A percentile compares a stretch with the other conserved stretches of the same genome.
These are phyloP conservation scores for Pyrenopolyporus hunteri DNA, from an alignment of 495 filamentous ascomycete genomes.

Conservation along the genomic window DNA sequence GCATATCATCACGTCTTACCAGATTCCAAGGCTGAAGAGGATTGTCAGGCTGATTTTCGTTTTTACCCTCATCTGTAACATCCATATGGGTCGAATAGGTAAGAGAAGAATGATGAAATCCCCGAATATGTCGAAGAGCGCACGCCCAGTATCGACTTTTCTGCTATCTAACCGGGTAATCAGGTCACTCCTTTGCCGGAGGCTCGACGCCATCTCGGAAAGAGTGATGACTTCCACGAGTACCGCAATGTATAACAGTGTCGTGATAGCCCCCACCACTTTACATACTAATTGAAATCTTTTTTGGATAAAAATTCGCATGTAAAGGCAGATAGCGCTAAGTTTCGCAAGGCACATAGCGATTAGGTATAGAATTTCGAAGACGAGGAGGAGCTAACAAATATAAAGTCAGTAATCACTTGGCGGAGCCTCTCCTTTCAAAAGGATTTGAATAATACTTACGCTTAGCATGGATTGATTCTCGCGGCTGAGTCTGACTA, in stretches of 20 bases:
- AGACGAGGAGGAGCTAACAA: constrained; percentile 20
- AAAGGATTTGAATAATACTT: not conserved
- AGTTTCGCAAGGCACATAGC: constrained; percentile 44
- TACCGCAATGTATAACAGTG: constrained; percentile 11
- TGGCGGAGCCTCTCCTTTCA: not conserved
- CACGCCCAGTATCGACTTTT: constrained; percentile 33
- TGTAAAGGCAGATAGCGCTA: constrained; percentile 48
- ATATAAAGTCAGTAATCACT: not conserved
- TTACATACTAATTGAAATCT: constrained; percentile 12
- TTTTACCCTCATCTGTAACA: constrained; percentile 40
- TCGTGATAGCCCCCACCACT: constrained; percentile 36
- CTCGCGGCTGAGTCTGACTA: too few relatives aligned
- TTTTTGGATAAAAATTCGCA: constrained; percentile 43
- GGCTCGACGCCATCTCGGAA: constrained; percentile 37
- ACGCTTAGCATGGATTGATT: too few relatives aligned
- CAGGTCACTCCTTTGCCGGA: constrained; percentile 32
- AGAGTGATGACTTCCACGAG: constrained; percentile 8
- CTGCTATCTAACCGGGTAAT: not conserved
- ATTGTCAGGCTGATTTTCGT: constrained; percentile 45
- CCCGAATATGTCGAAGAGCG: constrained; percentile 41
- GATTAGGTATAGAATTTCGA: constrained; percentile 11
- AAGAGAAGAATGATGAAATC: constrained; percentile 48
- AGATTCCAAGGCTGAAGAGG: constrained; percentile 47
- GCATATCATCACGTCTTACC: constrained; percentile 32
- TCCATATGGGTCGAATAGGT: constrained; percentile 48